Evolutionary conservation across 495 filamentous ascomycete species (phyloP), one percentile per base, ranked within the genome.

Genomic region (Coniosporium apollinis): DNA sequence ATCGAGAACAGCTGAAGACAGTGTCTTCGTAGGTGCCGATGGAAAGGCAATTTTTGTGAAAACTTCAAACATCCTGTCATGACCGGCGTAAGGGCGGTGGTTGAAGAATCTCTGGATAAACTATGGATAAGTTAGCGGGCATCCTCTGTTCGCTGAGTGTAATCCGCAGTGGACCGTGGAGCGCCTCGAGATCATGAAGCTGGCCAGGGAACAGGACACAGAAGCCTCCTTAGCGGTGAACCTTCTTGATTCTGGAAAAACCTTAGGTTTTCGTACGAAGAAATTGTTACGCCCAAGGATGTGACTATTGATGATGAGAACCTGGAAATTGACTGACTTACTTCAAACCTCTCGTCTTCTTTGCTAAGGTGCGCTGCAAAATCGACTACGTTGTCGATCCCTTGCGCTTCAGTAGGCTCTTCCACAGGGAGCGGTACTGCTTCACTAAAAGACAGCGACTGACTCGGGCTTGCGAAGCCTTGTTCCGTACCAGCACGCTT

Each of bases 11-110:
- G 70, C 52, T 5, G 71, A 68, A 10, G 74, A 71, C 8, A 82
- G 48, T 15, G 61, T 60, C 36, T 53, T 58, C 16, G 57, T 37
- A 5, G 65, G 59, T 11, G 65, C 56, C 0, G 73, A 76, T 13
- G 77, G 74, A 4, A 53, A 36, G 3, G 47, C 62, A 20, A 63
- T 81, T 73, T 92, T 92, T 28, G 84, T 83, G 26, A 96, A 65
- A 40, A 84, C 83, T 60, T 97, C 89, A 4, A 82, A 53, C 26
- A 69, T 69, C 21, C 68, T 62, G 21, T 70, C 56, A 21, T 65
- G 52, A 19, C 56, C 55, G 3, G 53, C 55, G 16, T 46, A 45
- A 30, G 59, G 56, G 19, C 64, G 64, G 47, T 79, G 72, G 39
- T 69, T 66, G 25, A 81, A 44, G 8, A 80, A 51, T 9, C 55